These are phyloP conservation scores for Aspergillus pseudoglaucus DNA, from an alignment of 2,329 filamentous ascomycete species.

Conservation along the genomic window DNA sequence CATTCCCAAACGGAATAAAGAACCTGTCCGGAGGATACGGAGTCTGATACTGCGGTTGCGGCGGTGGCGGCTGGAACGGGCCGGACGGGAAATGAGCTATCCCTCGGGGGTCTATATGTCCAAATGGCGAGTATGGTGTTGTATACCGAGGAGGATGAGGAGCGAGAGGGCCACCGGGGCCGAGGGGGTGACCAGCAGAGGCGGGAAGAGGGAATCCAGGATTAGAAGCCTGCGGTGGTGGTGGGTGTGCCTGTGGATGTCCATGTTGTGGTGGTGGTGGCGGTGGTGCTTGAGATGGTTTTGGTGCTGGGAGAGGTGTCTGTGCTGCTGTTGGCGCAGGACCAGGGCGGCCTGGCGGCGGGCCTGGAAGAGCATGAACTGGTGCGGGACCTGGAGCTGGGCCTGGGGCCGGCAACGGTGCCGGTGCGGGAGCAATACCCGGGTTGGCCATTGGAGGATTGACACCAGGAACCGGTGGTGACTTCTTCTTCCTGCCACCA, in stretches of 20 bases:
- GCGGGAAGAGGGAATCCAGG: not conserved
- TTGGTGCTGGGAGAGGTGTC: conserved; percentile 4
- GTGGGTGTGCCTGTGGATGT: not conserved
- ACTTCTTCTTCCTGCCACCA: conserved; percentile 19
- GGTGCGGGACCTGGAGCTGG: too few relatives aligned
- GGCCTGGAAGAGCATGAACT: too few relatives aligned
- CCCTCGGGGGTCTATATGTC: conserved; percentile 21
- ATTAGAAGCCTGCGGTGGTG: not conserved
- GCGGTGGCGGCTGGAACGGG: conserved; percentile 14
- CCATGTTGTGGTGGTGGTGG: not conserved
- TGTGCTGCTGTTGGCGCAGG: not conserved
- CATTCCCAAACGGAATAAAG: conserved; percentile 15
- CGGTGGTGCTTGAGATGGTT: not conserved
- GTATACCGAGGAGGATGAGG: conserved; percentile 10
- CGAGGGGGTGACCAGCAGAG: conserved; percentile 1
- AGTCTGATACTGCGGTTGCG: conserved; percentile 16
- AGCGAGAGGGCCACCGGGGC: conserved; percentile 6
- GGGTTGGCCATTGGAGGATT: conserved; percentile 1
- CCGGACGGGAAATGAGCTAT: conserved; percentile 14
- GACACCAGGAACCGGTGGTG: conserved; percentile 1
- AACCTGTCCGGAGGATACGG: conserved; percentile 15
- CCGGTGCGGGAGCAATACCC: conserved; percentile 14
- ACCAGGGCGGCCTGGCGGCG: not conserved
- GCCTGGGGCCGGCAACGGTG: not conserved
- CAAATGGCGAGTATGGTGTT: conserved; percentile 18